Percentiles rank a stretch among this genome's conserved stretches.
These are phyloP conservation scores for Chytridiales sp. DNA, from an alignment of 371 early-diverging fungal species.

Conservation along the genomic window DNA sequence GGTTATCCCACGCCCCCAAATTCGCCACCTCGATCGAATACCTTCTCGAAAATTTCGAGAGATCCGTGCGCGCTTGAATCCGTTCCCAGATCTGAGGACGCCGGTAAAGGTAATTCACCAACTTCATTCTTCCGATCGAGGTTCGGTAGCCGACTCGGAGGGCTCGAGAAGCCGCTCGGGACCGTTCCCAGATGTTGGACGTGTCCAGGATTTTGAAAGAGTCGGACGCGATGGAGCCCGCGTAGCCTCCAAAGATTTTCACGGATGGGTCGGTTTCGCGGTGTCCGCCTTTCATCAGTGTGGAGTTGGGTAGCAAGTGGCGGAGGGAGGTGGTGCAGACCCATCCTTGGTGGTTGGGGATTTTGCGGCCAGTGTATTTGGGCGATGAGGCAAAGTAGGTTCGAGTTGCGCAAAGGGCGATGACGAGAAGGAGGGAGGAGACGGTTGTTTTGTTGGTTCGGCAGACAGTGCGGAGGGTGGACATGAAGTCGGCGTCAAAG, in stretches of 20 bases:
- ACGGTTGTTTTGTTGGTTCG: conserved; percentile 30
- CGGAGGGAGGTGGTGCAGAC: conserved; percentile 32
- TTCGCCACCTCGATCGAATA: conserved; percentile 41
- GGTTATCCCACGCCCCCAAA: conserved; percentile 41
- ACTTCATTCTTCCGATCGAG: conserved; percentile 32
- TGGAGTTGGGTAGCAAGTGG: conserved; percentile 30
- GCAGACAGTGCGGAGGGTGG: conserved; percentile 13
- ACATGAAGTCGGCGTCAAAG: conserved; percentile 17
- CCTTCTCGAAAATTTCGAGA: conserved; percentile 21
- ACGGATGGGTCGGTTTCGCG: conserved; percentile 28
- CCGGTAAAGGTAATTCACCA: conserved; percentile 35
- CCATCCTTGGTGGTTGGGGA: conserved; percentile 36
- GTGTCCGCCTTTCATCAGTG: conserved; percentile 34
- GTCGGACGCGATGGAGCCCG: conserved; percentile 28
- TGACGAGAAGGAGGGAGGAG: conserved; percentile 31
- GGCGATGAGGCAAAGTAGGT: conserved; percentile 1
- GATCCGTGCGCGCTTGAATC: conserved; percentile 24
- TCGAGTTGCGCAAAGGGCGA: conserved; percentile 29
- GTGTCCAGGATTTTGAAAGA: conserved; percentile 16
- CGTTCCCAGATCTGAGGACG: conserved; percentile 25
- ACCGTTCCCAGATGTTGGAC: conserved; percentile 32
- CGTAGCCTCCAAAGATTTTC: conserved; percentile 38
- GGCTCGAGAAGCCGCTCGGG: conserved; percentile 21
- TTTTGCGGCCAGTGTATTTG: neutral
- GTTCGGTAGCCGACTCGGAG: conserved; percentile 9